These are phyloP conservation scores for Penicillium roqueforti DNA, from an alignment of 495 filamentous ascomycete species.

Conservation along the genomic window DNA sequence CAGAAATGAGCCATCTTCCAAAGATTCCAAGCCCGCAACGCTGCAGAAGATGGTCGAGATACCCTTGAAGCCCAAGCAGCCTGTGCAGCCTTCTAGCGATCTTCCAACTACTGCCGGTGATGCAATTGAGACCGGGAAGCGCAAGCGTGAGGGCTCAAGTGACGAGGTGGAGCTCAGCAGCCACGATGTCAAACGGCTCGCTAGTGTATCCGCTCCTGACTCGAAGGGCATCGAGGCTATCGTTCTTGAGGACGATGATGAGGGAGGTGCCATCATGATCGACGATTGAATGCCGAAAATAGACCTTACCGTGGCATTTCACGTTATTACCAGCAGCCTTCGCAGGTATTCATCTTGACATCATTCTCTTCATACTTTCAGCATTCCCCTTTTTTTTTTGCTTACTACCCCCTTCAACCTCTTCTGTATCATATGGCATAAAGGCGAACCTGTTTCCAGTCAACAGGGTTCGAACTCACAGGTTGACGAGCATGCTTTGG, in stretches of 20 bases:
- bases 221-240: conserved; percentile 40
- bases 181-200: conserved; percentile 44
- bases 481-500: neutral
- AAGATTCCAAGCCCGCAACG: conserved; percentile 43
- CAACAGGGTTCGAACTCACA: neutral
- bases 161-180: conserved; percentile 33
- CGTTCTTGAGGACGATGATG: conserved; percentile 50
- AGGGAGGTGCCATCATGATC: conserved; percentile 69
- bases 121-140: conserved; percentile 26
- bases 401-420: neutral
- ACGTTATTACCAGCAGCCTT: neutral
- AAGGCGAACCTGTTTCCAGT: conserved; percentile 1
- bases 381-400: neutral
- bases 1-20: conserved; percentile 27
- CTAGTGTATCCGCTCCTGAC: conserved; percentile 24
- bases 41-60: conserved; percentile 47
- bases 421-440: conserved; percentile 23
- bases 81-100: conserved; percentile 7
- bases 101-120: no score
- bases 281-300: conserved; percentile 45
- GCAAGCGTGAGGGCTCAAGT: conserved; percentile 44
- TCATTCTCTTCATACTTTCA: neutral
- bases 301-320: neutral
- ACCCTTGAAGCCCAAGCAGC: conserved; percentile 37
- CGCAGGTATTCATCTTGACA: neutral